Evolutionary conservation across 2,329 filamentous ascomycete genomes (phyloP), one percentile per base, ranked within the genome.

Genomic region (Lasiodiplodia sp.): DNA sequence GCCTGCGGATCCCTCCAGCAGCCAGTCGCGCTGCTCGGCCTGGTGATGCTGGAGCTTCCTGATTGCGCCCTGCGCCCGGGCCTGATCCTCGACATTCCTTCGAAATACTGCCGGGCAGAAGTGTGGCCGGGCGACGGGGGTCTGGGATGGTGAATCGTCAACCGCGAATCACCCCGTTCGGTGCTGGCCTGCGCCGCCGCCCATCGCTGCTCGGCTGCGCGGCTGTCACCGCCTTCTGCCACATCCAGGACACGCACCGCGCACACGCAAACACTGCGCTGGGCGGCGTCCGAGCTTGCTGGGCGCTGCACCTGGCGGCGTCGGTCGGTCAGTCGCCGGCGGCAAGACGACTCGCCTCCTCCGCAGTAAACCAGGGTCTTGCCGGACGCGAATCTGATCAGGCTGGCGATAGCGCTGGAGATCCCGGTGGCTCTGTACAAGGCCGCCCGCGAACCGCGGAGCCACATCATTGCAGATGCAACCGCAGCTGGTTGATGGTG

Each of bases 201-300:
- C 44, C 3, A 25, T 49, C 28, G 60, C 34, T n/a, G n/a, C 44
- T 64, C 28, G 44, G 60, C 60, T 63, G 44, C 18, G 6, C 18
- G 58, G 58, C 58, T 52, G 60, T 64, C 60, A 64, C 60, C 60
- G 60, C 60, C 60, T 64, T 64, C 60, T 64, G 60, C 60, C 44
- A 52, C 44, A 47, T 23, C 60, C 11, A 57, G 28, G 44, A 64
- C 60, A 64, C 28, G 60, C 60, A 47, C 60, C 51, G 23, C 25
- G 60, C 60, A 64, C 60, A 62, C 40, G 58, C 57, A 38, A 44
- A 63, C 23, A 63, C 55, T 23, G 10, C 4, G 34, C 56, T 60
- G 37, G 56, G 56, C 56, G 38, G 56, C 34, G 56, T n/a, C 38
- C 56, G n/a, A 23, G 37, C 37, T n/a, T 23, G 28, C 56, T 57